A percentile compares a stretch with the other conserved stretches of the same genome.
phyloP scores from a whole-genome alignment of 2,329 filamentous ascomycete genomes.

The Neoarthrinium moseri region DNA sequence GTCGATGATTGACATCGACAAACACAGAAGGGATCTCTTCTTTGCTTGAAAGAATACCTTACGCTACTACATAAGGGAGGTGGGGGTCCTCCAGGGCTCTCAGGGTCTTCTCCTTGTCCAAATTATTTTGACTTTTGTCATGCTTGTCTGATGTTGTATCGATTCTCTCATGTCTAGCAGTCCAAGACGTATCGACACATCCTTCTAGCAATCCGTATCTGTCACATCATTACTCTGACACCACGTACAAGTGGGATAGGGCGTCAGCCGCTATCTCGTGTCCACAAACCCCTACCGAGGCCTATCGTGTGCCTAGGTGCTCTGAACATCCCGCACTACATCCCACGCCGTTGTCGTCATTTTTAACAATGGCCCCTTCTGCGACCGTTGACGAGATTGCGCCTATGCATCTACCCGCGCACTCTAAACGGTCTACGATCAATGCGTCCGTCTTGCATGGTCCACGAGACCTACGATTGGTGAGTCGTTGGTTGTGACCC shows the following conservation, averaged over 20 bases:
- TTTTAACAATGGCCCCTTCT: constrained; percentile 47
- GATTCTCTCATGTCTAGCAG: neutral
- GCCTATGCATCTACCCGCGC: constrained; percentile 42
- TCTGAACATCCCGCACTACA: constrained; percentile 27
- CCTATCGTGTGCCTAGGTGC: constrained; percentile 8
- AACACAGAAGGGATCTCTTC: constrained; percentile 11
- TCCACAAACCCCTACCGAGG: neutral
- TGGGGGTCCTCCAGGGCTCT: constrained; percentile 15
- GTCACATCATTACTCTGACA: neutral
- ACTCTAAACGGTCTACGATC: constrained; percentile 43
- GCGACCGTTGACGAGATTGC: constrained; percentile 40
- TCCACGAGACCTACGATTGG: constrained; percentile 55
- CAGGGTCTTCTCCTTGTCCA: constrained; percentile 1
- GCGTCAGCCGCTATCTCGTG: neutral
- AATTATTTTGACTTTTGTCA: neutral
- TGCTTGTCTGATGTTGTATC: neutral
- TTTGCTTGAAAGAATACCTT: constrained; percentile 7
- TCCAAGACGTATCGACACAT: neutral
- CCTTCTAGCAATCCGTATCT: neutral
- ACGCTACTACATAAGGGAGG: constrained; percentile 20
- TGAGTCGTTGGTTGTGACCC: constrained; percentile 32
- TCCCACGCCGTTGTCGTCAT: constrained; percentile 32
- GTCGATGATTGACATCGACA: constrained; percentile 12
- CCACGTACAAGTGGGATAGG: too few relatives aligned
- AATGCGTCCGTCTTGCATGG: constrained; percentile 58